Evolutionary conservation across 2,329 filamentous ascomycete genomes (phyloP), one percentile per base, ranked within the genome.

Genomic region (Diplocarpon rosae): DNA sequence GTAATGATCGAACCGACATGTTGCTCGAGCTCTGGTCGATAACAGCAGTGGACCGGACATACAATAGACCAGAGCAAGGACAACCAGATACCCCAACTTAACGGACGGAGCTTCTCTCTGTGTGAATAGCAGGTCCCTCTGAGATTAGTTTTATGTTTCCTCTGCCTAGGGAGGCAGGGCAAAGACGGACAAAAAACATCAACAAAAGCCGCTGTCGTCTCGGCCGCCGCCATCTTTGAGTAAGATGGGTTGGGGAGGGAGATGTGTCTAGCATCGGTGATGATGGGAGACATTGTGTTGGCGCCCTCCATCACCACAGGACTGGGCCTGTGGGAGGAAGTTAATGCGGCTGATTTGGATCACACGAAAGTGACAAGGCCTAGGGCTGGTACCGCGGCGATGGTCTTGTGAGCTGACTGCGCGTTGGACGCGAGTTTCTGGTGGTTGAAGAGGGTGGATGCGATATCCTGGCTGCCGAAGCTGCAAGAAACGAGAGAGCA

Each of bases 111-210:
- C 51, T 67, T 78, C 76, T 82, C 78, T 89, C 85, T 72, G 81
- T 87, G 61, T 80, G 84, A 76, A 62, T 70, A 74, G 83, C 86
- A 85, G 76, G 81, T 77, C 81, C 84, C 80, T 85, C 83, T 64
- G 72, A 81, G 86, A 94, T 82, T 79, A 69, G 85, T 92, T 88
- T 95, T 95, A 53, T 94, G 83, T 70, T 83, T 89, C 82, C 84
- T 80, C 83, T 79, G 78, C 78, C 62, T 43, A 46, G 43, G 56
- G 61, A 62, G 59, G 76, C 76, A 80, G 78, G 82, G 83, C 79
- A 69, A 69, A 71, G 80, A 74, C 85, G 85, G 75, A 83, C 85
- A 94, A 95, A 95, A 78, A 67, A 89, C 86, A 81, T 93, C 86
- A 74, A 72, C 73, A 94, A 95, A 95, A 94, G 78, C 78, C 86